Conservation (phyloP, 495 filamentous ascomycete species). For the Clavariopsis aquatica region DNA sequence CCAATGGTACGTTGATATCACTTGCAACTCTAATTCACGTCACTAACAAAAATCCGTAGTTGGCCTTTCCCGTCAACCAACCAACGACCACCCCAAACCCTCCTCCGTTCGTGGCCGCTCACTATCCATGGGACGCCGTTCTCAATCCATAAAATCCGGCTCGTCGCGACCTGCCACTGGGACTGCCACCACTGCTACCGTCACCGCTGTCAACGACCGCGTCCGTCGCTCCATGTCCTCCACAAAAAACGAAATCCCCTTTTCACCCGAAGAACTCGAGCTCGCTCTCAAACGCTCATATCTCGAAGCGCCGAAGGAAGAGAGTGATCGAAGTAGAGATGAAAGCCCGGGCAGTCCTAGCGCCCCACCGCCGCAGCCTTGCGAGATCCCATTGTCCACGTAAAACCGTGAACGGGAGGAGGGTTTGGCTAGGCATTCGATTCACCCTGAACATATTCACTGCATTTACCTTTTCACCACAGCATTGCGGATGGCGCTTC, state of each 20-base stretch:
- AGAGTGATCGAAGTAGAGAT: slow-evolving; percentile 19
- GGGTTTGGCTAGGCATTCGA: neutral
- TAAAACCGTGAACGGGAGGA: neutral
- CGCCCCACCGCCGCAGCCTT: neutral
- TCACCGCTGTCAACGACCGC: neutral
- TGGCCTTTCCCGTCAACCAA: slow-evolving; percentile 36
- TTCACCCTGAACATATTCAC: neutral
- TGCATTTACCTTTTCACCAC: neutral
- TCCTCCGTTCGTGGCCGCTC: slow-evolving; percentile 16
- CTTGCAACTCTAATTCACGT: neutral
- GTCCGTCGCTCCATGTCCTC: neutral
- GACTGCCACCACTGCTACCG: too few relatives aligned
- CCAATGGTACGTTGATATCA: slow-evolving; percentile 27
- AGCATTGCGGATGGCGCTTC: neutral
- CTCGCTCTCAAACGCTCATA: slow-evolving; percentile 42
- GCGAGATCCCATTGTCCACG: neutral
- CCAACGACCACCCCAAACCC: slow-evolving; percentile 24
- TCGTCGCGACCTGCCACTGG: slow-evolving; percentile 25
- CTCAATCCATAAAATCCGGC: slow-evolving; percentile 29
- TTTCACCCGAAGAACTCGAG: slow-evolving; percentile 40
- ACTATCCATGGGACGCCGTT: slow-evolving; percentile 23
- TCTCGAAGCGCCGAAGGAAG: slow-evolving; percentile 32
- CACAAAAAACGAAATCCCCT: slow-evolving; percentile 35
- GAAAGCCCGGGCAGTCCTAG: neutral
- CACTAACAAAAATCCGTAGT: slow-evolving; percentile 22